These are phyloP conservation scores for Sporothrix euskadiensis DNA, from an alignment of 2,329 filamentous ascomycete species.

Conservation along the genomic window DNA sequence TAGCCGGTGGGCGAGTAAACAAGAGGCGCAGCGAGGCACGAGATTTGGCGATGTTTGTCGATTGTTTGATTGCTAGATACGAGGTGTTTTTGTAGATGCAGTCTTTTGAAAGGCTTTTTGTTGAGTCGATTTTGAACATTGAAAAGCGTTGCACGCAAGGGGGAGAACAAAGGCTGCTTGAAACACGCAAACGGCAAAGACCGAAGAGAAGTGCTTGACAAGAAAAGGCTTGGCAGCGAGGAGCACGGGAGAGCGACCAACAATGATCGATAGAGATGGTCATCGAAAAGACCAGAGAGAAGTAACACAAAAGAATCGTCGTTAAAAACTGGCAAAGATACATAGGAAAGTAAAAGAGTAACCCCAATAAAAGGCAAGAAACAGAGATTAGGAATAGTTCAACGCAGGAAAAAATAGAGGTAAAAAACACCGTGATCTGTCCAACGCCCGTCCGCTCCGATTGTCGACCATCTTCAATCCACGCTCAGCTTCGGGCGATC, in stretches of 20 bases:
- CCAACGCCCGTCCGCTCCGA: background rate
- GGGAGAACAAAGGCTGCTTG: background rate
- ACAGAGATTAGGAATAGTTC: background rate
- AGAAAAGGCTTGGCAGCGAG: background rate
- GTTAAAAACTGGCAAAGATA: background rate
- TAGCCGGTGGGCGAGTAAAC: conserved; percentile 2
- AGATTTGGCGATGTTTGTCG: background rate
- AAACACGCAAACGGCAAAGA: conserved; percentile 12
- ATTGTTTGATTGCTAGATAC: background rate
- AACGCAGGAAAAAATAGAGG: background rate
- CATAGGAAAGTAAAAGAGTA: conserved; percentile 5
- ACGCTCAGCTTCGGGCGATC: background rate
- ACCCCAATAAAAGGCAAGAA: background rate
- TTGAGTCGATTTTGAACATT: background rate
- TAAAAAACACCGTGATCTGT: background rate
- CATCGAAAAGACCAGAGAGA: background rate
- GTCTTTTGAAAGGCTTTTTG: background rate
- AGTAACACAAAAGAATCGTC: background rate
- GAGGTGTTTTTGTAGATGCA: background rate
- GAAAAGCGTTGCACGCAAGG: background rate
- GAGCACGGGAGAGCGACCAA: background rate
- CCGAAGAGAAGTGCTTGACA: background rate
- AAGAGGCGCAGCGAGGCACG: background rate
- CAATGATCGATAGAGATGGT: background rate
- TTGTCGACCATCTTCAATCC: background rate